These are phyloP conservation scores for Pseudoneurospora amorphoporcata DNA, from an alignment of 495 filamentous ascomycete genomes.

Conservation along the genomic window DNA sequence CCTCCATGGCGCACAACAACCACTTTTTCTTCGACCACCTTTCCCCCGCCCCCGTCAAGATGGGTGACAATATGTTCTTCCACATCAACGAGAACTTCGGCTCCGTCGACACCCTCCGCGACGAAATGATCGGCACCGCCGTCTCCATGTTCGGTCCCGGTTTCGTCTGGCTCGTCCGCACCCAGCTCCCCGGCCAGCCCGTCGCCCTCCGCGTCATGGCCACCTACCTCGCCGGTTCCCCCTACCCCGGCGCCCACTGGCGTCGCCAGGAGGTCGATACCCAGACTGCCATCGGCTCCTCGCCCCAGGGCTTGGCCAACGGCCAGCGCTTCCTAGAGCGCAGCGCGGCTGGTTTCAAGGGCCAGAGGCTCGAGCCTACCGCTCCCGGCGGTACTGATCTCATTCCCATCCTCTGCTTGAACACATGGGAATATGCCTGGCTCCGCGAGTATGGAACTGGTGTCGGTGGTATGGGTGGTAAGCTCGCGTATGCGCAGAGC, in stretches of 20 bases:
- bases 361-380: background rate
- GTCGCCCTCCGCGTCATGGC: constrained; percentile 59
- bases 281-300: constrained; percentile 46
- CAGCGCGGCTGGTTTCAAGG: constrained; percentile 30
- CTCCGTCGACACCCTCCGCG: constrained; percentile 67
- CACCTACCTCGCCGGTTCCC: constrained; percentile 87
- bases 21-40: constrained; percentile 77
- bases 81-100: constrained; percentile 58
- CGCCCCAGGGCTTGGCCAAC: constrained; percentile 25
- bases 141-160: constrained; percentile 90
- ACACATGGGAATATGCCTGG: constrained; percentile 95
- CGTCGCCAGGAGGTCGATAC: constrained; percentile 71
- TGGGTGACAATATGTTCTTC: constrained; percentile 19
- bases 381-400: constrained; percentile 62
- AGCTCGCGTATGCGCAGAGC: constrained; percentile 59
- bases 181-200: constrained; percentile 16
- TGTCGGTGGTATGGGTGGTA: constrained; percentile 39
- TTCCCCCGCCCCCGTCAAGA: constrained; percentile 29
- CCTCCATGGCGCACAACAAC: constrained; percentile 94
- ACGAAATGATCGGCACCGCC: constrained; percentile 72
- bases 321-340: constrained; percentile 22
- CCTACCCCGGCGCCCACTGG: constrained; percentile 75
- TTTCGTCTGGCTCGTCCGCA: constrained; percentile 86
- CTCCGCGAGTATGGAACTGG: constrained; percentile 70
- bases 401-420: constrained; percentile 74